A percentile compares a stretch with the other conserved stretches of the same genome.
Evolutionary conservation across 2,329 filamentous ascomycete genomes (phyloP).

Genomic region (Epichloe amarillans): DNA sequence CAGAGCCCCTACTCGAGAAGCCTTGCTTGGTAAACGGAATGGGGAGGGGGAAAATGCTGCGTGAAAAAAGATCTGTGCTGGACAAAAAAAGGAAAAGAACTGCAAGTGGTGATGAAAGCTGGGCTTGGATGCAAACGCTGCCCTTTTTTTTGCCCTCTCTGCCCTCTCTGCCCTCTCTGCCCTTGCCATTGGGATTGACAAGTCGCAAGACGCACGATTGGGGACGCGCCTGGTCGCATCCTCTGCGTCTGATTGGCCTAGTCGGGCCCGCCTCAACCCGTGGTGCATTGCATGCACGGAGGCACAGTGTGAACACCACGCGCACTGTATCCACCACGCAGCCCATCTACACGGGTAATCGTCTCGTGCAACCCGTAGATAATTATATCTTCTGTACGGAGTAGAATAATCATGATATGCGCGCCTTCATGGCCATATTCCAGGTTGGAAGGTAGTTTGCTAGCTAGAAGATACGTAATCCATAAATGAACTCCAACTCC

Average conservation of each 20-base stretch:
- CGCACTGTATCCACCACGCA: neutral
- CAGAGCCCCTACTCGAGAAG: neutral
- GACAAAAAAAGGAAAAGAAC: neutral
- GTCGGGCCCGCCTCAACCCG: constrained; percentile 1
- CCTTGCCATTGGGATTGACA: neutral
- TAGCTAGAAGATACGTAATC: neutral
- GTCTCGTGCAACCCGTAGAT: neutral
- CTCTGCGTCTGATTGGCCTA: constrained; percentile 14
- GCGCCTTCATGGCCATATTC: neutral
- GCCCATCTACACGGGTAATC: no score
- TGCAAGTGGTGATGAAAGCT: neutral
- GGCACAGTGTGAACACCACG: constrained; percentile 9
- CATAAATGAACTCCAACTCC: neutral
- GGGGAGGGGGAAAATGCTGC: neutral
- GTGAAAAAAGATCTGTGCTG: no score
- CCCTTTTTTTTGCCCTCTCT: no score
- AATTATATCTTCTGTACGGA: neutral
- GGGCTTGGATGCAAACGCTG: neutral
- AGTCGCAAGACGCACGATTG: constrained; percentile 8
- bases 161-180: no score
- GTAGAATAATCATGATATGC: neutral
- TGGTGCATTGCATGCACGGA: neutral
- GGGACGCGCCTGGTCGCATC: constrained; percentile 14
- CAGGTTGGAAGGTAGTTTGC: neutral
- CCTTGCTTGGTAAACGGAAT: neutral